phyloP scores from a whole-genome alignment of 768 basidiomycete species.

The Cystobasidium ongulense region DNA sequence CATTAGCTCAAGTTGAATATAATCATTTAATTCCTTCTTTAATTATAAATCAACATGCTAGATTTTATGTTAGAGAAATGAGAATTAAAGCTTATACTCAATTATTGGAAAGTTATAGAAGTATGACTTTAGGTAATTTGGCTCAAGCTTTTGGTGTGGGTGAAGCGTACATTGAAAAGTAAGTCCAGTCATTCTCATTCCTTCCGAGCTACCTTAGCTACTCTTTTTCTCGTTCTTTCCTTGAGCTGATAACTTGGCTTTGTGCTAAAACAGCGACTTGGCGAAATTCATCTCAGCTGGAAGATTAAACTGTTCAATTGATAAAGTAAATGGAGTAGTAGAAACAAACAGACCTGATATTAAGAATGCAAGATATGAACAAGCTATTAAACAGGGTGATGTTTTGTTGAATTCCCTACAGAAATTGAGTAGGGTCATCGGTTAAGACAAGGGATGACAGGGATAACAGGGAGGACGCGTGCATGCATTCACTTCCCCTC shows the following conservation, averaged over 20 bases:
- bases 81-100: conserved; percentile 87
- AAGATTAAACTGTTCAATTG: conserved; percentile 76
- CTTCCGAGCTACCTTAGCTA: neutral
- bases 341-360: conserved; percentile 71
- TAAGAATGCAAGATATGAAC: conserved; percentile 82
- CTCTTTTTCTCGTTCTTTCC: neutral
- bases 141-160: conserved; percentile 80
- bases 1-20: conserved; percentile 83
- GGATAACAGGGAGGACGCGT: neutral
- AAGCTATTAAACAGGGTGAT: conserved; percentile 88
- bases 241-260: too few species aligned
- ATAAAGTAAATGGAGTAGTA: conserved; percentile 88
- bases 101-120: conserved; percentile 81
- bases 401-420: conserved; percentile 77
- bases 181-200: conserved; percentile 45
- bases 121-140: conserved; percentile 78
- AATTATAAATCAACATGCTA: conserved; percentile 71
- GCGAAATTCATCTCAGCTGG: conserved; percentile 83
- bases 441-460: conserved; percentile 9
- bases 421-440: conserved; percentile 77
- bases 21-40: conserved; percentile 78
- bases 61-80: conserved; percentile 91
- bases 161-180: conserved; percentile 78
- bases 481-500: neutral
- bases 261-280: conserved; percentile 73